phyloP scores from a whole-genome alignment of 768 basidiomycete species.

The Fibroporia radiculosa region DNA sequence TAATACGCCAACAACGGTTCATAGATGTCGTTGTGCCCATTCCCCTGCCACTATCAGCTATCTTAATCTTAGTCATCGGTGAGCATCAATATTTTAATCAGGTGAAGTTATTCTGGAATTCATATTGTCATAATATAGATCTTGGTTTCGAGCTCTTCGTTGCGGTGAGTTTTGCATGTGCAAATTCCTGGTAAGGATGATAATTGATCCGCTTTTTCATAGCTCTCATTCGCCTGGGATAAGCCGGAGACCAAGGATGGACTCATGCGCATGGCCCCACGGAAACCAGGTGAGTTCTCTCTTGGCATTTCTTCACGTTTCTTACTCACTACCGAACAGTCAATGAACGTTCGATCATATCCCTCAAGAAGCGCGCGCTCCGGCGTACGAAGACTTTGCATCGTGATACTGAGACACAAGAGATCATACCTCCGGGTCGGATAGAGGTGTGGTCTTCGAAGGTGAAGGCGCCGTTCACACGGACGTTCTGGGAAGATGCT shows the following conservation, averaged over 20 bases:
- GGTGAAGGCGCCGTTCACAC: constrained; percentile 46
- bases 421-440: constrained; percentile 34
- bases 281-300: constrained; percentile 47
- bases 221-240: constrained; percentile 72
- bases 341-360: constrained; percentile 44
- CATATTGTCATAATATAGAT: too few relatives aligned
- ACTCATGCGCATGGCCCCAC: constrained; percentile 58
- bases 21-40: constrained; percentile 62
- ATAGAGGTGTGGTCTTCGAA: constrained; percentile 30
- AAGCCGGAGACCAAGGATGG: constrained; percentile 57
- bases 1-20: too few relatives aligned
- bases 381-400: constrained; percentile 46
- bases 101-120: too few relatives aligned
- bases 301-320: background rate
- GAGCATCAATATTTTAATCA: constrained; percentile 8
- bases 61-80: constrained; percentile 67
- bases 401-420: constrained; percentile 45
- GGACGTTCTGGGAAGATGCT: constrained; percentile 50
- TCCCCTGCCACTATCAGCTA: constrained; percentile 58
- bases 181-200: background rate
- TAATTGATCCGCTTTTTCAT: background rate
- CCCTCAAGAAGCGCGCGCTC: constrained; percentile 49
- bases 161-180: constrained; percentile 43
- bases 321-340: constrained; percentile 27
- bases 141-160: constrained; percentile 65